Evolutionary conservation across 2,329 filamentous ascomycete genomes (phyloP).

Genomic region (Monosporascus sp.): DNA sequence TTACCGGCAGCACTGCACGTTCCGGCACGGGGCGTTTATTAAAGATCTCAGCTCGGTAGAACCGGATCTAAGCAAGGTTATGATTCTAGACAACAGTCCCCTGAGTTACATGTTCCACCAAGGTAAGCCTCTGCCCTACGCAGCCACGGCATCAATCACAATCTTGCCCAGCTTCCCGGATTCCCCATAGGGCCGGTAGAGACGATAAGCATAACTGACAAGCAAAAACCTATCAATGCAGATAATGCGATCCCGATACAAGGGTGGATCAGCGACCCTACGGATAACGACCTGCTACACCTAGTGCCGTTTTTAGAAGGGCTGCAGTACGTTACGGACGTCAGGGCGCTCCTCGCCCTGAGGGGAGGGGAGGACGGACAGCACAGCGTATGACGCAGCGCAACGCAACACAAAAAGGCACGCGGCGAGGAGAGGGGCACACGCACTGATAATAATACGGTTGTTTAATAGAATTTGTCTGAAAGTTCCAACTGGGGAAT

Average conservation of each 20-base stretch:
- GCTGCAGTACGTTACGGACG: constrained; percentile 93
- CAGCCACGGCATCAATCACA: no score
- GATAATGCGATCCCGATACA: constrained; percentile 99
- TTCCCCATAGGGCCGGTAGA: not conserved
- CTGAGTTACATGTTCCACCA: constrained; percentile 98
- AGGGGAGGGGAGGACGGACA: constrained; percentile 77
- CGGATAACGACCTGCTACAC: constrained; percentile 90
- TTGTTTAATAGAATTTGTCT: not conserved
- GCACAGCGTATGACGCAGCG: constrained; percentile 19
- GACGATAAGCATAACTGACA: constrained; percentile 10
- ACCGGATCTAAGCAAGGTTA: constrained; percentile 93
- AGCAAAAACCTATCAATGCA: constrained; percentile 33
- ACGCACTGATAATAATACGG: no score
- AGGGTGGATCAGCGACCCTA: constrained; percentile 98
- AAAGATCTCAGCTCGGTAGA: constrained; percentile 96
- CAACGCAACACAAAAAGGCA: not conserved
- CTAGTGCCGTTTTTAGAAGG: constrained; percentile 89
- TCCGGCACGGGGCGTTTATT: constrained; percentile 92
- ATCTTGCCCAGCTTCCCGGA: no score
- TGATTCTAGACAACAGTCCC: constrained; percentile 98
- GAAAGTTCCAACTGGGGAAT: no score
- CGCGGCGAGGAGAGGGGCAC: not conserved
- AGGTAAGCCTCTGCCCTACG: constrained; percentile 51
- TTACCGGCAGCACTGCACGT: constrained; percentile 96
- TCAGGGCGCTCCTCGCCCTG: constrained; percentile 82